Conservation (phyloP, 2,329 filamentous ascomycete genomes). For the Hymenoscyphus salicellus region DNA sequence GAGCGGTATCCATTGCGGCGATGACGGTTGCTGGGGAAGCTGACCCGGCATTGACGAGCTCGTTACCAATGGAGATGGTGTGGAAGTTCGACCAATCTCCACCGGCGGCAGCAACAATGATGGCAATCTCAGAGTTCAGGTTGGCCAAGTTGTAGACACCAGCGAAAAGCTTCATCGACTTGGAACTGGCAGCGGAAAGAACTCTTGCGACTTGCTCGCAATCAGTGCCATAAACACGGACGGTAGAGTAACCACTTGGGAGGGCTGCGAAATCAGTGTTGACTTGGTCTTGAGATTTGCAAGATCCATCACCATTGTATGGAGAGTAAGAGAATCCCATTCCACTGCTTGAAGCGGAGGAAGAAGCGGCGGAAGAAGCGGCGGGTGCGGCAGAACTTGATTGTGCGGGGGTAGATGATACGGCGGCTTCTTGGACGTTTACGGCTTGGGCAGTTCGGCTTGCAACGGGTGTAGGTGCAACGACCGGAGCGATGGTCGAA, state of each 20-base stretch:
- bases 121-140: constrained; percentile 55
- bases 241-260: constrained; percentile 52
- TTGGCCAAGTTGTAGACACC: constrained; percentile 66
- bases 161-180: constrained; percentile 68
- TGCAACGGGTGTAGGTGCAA: constrained; percentile 8
- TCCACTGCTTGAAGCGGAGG: constrained; percentile 17
- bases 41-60: constrained; percentile 66
- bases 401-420: background rate
- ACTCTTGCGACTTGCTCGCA: constrained; percentile 69
- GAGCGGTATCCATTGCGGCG: constrained; percentile 55
- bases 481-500: constrained; percentile 6
- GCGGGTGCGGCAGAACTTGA: constrained; percentile 10
- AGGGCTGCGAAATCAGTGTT: constrained; percentile 60
- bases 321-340: constrained; percentile 58
- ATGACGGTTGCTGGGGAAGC: constrained; percentile 54
- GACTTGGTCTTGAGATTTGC: constrained; percentile 65
- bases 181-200: constrained; percentile 59
- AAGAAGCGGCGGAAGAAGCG: background rate
- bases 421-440: constrained; percentile 3
- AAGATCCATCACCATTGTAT: constrained; percentile 55
- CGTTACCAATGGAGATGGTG: constrained; percentile 77
- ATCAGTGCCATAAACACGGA: constrained; percentile 78
- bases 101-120: constrained; percentile 57
- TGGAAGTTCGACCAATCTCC: constrained; percentile 67
- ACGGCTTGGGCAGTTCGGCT: constrained; percentile 3